A percentile compares a stretch with the other conserved stretches of the same genome.
These are phyloP conservation scores for Stephania cephalantha DNA, from an alignment of 164 flowering plant genomes.

Conservation along the genomic window DNA sequence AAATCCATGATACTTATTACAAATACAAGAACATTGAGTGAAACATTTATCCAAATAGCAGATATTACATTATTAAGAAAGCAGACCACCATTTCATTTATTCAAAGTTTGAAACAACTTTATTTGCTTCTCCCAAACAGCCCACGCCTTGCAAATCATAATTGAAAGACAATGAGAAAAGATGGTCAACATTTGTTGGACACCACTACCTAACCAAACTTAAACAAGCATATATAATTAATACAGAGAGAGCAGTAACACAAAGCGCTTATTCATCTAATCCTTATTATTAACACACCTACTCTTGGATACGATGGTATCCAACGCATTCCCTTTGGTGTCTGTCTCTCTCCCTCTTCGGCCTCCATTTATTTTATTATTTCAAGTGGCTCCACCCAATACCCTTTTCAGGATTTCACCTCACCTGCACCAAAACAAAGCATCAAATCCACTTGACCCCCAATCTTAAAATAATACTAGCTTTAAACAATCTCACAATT, in stretches of 20 bases:
- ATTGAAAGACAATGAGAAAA: neutral
- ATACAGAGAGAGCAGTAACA: neutral
- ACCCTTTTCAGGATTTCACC: neutral
- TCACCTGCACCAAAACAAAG: neutral
- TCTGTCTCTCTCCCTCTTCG: neutral
- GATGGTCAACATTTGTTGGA: constrained; percentile 6
- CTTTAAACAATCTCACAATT: neutral
- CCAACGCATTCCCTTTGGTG: neutral
- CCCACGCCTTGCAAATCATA: neutral
- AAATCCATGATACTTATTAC: neutral
- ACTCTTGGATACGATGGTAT: constrained; percentile 10
- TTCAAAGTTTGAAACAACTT: neutral
- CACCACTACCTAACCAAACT: constrained; percentile 2
- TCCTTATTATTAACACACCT: neutral
- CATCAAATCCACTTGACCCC: neutral
- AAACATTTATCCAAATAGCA: neutral
- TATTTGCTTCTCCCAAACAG: neutral
- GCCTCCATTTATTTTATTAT: constrained; percentile 2
- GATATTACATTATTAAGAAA: neutral
- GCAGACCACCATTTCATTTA: neutral
- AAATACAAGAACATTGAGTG: neutral
- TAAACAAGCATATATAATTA: neutral
- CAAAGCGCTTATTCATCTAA: no score
- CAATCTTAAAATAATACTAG: neutral
- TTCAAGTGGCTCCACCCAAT: neutral